phyloP scores from a whole-genome alignment of 176 grass and related monocot genomes.

The Zizania latifolia region DNA sequence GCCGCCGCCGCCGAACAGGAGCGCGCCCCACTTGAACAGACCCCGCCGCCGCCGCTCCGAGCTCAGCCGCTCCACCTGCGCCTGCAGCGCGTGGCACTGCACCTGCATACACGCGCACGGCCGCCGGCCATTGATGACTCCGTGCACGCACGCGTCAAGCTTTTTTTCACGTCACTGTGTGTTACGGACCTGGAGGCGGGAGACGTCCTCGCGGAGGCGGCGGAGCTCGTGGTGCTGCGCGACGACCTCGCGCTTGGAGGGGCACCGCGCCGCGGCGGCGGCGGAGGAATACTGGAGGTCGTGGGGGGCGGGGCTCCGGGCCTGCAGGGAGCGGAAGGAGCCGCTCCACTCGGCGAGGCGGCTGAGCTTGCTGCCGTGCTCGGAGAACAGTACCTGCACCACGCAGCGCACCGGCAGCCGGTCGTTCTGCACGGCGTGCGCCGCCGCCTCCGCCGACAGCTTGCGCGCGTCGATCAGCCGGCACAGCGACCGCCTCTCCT shows the following conservation, averaged over 20 bases:
- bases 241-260: constrained; percentile 64
- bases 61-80: constrained; percentile 63
- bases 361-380: constrained; percentile 55
- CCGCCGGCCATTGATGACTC: no score
- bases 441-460: constrained; percentile 77
- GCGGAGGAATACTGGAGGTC: neutral
- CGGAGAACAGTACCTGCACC: constrained; percentile 85
- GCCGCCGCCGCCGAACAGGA: constrained; percentile 50
- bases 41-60: constrained; percentile 51
- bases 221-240: constrained; percentile 75
- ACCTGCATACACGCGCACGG: constrained; percentile 4
- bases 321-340: constrained; percentile 51
- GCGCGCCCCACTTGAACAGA: constrained; percentile 63
- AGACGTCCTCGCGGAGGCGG: constrained; percentile 67
- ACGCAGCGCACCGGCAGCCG: constrained; percentile 77
- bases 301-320: constrained; percentile 35
- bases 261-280: constrained; percentile 34
- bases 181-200: constrained; percentile 41
- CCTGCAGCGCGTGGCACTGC: constrained; percentile 77
- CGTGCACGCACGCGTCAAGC: neutral
- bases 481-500: constrained; percentile 71
- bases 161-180: neutral
- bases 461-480: constrained; percentile 79
- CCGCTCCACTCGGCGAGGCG: constrained; percentile 55
- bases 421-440: constrained; percentile 88